Conservation (phyloP, 768 basidiomycete genomes). For the Nidularia sp. region DNA sequence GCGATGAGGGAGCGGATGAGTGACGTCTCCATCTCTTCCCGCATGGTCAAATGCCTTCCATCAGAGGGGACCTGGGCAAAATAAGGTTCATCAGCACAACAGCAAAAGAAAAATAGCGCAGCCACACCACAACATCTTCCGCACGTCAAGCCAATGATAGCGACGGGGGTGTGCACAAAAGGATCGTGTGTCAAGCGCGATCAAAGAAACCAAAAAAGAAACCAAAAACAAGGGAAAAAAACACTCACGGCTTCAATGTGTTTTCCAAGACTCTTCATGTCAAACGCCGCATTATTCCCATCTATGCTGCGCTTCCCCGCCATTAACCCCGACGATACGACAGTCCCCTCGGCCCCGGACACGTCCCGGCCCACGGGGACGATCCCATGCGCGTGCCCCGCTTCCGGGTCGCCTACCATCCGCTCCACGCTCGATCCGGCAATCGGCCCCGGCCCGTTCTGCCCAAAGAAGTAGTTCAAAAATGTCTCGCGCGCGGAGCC, state of each 20-base stretch:
- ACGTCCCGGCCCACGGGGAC: conserved; percentile 62
- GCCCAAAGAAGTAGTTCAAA: conserved; percentile 97
- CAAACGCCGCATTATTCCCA: conserved; percentile 81
- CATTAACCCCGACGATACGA: conserved; percentile 55
- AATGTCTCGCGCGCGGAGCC: conserved; percentile 83
- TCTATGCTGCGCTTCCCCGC: conserved; percentile 65
- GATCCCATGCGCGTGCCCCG: conserved; percentile 18
- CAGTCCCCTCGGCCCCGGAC: conserved; percentile 45
- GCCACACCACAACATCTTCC: neutral
- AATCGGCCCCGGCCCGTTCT: conserved; percentile 76
- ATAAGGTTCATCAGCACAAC: conserved; percentile 1
- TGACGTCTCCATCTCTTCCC: conserved; percentile 96
- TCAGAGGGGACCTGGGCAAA: conserved; percentile 49
- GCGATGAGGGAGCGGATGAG: conserved; percentile 93
- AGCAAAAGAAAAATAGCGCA: conserved; percentile 1
- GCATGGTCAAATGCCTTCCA: conserved; percentile 60
- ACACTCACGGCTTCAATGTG: conserved; percentile 93
- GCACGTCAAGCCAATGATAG: conserved; percentile 4
- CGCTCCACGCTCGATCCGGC: conserved; percentile 50
- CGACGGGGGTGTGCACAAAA: neutral
- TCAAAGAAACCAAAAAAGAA: conserved; percentile 1
- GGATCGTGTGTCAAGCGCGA: neutral
- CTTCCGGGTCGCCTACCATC: conserved; percentile 12
- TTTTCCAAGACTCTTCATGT: conserved; percentile 98
- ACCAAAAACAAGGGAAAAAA: conserved; percentile 1